Conservation (phyloP, 2,329 filamentous ascomycete species). For the Colletotrichum sp. region DNA sequence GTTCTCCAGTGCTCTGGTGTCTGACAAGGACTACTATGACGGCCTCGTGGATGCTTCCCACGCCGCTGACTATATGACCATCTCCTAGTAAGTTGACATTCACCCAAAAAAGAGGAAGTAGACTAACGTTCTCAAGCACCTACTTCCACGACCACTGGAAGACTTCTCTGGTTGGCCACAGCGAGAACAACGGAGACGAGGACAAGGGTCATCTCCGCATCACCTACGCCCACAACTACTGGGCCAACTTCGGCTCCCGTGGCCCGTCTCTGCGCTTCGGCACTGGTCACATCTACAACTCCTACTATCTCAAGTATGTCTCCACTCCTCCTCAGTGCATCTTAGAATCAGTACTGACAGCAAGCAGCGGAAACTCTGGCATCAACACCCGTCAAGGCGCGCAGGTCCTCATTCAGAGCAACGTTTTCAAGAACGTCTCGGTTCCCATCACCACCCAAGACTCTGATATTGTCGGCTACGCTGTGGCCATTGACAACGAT, state of each 20-base stretch:
- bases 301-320: slow-evolving; percentile 41
- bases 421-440: slow-evolving; percentile 33
- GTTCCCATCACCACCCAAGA: slow-evolving; percentile 34
- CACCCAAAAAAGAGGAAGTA: neutral
- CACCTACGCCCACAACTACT: slow-evolving; percentile 68
- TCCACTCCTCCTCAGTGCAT: neutral
- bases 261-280: slow-evolving; percentile 66
- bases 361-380: slow-evolving; percentile 40
- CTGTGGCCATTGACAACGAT: slow-evolving; percentile 12
- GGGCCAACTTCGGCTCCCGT: slow-evolving; percentile 64
- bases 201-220: slow-evolving; percentile 63
- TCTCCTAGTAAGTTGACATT: slow-evolving; percentile 31
- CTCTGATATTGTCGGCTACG: slow-evolving; percentile 14
- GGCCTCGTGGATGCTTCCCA: slow-evolving; percentile 50
- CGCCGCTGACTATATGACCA: slow-evolving; percentile 46
- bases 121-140: slow-evolving; percentile 26
- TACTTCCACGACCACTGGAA: slow-evolving; percentile 61
- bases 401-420: slow-evolving; percentile 59
- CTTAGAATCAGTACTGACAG: neutral
- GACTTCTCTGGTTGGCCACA: slow-evolving; percentile 65
- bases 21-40: slow-evolving; percentile 48
- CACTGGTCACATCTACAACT: slow-evolving; percentile 55
- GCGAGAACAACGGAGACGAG: slow-evolving; percentile 60
- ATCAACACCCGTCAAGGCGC: slow-evolving; percentile 60
- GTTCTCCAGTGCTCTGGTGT: slow-evolving; percentile 38